Evolutionary conservation across 441 rosid species (phyloP).

Genomic region (Pelargonium hybrid): DNA sequence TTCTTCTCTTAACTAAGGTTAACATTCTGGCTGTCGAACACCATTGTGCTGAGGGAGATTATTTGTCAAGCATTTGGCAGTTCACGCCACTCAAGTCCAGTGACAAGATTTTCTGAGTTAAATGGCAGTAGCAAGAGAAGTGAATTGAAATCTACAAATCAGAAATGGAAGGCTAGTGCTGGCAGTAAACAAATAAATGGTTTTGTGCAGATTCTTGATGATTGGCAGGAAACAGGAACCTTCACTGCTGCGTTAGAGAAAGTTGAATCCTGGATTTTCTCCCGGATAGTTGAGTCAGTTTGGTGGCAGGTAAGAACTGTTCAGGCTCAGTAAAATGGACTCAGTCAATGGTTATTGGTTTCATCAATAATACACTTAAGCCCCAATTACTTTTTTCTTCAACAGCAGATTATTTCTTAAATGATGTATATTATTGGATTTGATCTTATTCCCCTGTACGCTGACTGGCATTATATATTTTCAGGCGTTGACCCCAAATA

Average conservation of each 20-base stretch:
- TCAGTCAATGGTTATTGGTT: not conserved
- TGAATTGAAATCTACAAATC: conserved; percentile 21
- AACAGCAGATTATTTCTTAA: conserved; percentile 1
- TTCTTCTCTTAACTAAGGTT: conserved; percentile 39
- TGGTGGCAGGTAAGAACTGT: conserved; percentile 85
- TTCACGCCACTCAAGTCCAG: conserved; percentile 29
- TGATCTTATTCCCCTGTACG: too few relatives aligned
- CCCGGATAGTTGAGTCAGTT: conserved; percentile 79
- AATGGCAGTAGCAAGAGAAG: conserved; percentile 33
- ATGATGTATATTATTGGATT: not conserved
- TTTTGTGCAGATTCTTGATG: conserved; percentile 23
- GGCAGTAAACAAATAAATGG: conserved; percentile 26
- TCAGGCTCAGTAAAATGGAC: not conserved
- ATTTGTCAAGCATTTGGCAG: conserved; percentile 34
- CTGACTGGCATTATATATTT: not conserved
- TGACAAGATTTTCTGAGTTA: conserved; percentile 33
- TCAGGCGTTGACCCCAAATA: conserved; percentile 86
- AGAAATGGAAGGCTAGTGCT: conserved; percentile 26
- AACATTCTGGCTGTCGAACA: conserved; percentile 91
- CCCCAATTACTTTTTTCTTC: not conserved
- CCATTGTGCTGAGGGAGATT: conserved; percentile 60
- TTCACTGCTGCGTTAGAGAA: conserved; percentile 59
- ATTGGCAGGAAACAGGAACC: conserved; percentile 51
- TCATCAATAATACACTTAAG: not conserved
- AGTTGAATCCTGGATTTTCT: conserved; percentile 91